Conservation (phyloP, 352 stramenopile genomes). For the Globisporangium emineosum region DNA sequence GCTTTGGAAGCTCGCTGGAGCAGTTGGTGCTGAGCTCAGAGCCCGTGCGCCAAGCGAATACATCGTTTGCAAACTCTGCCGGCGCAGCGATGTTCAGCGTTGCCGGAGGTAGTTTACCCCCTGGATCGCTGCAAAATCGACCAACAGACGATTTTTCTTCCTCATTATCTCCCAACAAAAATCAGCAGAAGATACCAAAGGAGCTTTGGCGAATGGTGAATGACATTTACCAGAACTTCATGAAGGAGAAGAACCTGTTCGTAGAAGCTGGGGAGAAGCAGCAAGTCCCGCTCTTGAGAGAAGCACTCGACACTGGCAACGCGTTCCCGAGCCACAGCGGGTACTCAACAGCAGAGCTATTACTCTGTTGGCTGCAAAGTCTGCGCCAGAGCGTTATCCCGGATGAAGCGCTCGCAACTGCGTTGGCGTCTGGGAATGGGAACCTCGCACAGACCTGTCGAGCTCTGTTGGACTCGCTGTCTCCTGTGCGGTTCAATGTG, state of each 20-base stretch:
- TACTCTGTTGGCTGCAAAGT: slow-evolving; percentile 90
- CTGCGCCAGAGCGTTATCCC: slow-evolving; percentile 90
- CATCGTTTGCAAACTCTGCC: slow-evolving; percentile 11
- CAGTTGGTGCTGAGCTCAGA: slow-evolving; percentile 91
- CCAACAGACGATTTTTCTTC: slow-evolving; percentile 14
- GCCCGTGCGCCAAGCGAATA: slow-evolving; percentile 74
- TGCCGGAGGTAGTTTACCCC: slow-evolving; percentile 18
- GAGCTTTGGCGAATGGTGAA: slow-evolving; percentile 98
- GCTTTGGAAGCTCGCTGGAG: slow-evolving; percentile 94
- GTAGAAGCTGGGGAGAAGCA: slow-evolving; percentile 63
- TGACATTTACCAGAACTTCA: slow-evolving; percentile 86
- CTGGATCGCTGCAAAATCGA: slow-evolving; percentile 2
- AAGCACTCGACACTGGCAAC: slow-evolving; percentile 92
- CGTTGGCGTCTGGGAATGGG: slow-evolving; percentile 50
- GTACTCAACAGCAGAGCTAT: slow-evolving; percentile 89
- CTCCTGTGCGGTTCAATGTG: slow-evolving; percentile 94
- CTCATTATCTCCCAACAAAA: slow-evolving; percentile 12
- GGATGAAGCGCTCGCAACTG: slow-evolving; percentile 67
- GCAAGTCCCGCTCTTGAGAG: slow-evolving; percentile 69
- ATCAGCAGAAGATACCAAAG: slow-evolving; percentile 90
- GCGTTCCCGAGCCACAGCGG: slow-evolving; percentile 79
- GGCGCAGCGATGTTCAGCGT: slow-evolving; percentile 45
- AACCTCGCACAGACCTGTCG: slow-evolving; percentile 81
- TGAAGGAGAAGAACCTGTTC: slow-evolving; percentile 83
- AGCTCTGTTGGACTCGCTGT: slow-evolving; percentile 73